Conservation (phyloP, 305 asterid genomes). For the Fraxinus dipetala region DNA sequence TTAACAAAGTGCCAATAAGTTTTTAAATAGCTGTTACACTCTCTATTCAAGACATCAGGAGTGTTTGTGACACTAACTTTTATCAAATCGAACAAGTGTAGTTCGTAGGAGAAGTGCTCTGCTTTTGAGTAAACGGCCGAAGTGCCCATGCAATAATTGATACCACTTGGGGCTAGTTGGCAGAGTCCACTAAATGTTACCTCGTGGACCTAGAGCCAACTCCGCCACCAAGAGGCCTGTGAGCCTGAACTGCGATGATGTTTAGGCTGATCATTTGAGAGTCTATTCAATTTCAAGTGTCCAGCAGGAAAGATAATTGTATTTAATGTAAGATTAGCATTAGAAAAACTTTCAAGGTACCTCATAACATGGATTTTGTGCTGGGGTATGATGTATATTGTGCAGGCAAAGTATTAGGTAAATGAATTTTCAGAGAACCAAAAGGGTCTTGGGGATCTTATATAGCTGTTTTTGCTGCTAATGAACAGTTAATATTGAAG, state of each 20-base stretch:
- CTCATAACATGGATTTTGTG: not conserved
- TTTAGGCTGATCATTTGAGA: not conserved
- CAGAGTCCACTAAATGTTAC: not conserved
- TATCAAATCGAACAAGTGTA: not conserved
- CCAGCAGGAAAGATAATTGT: not conserved
- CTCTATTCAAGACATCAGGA: not conserved
- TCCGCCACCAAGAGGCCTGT: not conserved
- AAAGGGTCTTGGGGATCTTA: not conserved
- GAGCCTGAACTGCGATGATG: not conserved
- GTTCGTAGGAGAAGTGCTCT: not conserved
- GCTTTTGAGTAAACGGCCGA: not conserved
- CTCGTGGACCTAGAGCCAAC: not conserved
- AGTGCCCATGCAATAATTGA: not conserved
- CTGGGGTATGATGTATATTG: not conserved
- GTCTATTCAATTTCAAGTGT: not conserved
- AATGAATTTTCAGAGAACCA: not conserved
- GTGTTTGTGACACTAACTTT: not conserved
- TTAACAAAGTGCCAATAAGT: not conserved
- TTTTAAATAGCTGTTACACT: not conserved
- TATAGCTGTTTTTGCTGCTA: not conserved
- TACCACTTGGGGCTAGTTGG: not conserved
- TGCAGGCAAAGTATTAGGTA: not conserved
- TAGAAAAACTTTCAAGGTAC: not conserved
- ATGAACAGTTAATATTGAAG: not conserved
- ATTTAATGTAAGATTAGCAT: not conserved